Conservation (phyloP, 2,329 filamentous ascomycete genomes). For the Fusarium globosum region DNA sequence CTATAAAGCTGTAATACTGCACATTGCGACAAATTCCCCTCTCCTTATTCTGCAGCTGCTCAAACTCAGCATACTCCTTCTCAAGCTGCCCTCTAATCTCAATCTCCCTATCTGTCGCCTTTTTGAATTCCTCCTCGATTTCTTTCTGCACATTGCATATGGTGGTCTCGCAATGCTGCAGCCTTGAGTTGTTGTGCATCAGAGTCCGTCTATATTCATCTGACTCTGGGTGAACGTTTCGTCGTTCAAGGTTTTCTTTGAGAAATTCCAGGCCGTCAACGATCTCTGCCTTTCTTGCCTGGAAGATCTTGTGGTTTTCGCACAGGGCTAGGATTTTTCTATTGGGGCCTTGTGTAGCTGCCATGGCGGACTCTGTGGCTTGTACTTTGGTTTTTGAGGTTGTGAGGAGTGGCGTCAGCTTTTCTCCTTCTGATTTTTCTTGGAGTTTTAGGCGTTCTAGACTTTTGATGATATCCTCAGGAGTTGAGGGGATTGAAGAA, state of each 20-base stretch:
- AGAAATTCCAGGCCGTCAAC: not conserved
- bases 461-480: not conserved
- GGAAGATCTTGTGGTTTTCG: not conserved
- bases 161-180: not conserved
- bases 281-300: not conserved
- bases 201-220: not conserved
- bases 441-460: not conserved
- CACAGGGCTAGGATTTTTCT: not conserved
- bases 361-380: not conserved
- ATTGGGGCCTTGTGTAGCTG: not conserved
- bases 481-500: not conserved
- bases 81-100: not conserved
- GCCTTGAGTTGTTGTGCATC: not conserved
- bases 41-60: not conserved
- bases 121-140: not conserved
- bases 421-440: not conserved
- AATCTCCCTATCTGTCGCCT: too few relatives aligned
- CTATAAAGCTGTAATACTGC: not conserved
- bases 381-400: not conserved
- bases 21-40: not conserved
- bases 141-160: not conserved
- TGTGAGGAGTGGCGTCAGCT: not conserved
- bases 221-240: not conserved
- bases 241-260: not conserved
- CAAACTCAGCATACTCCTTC: not conserved